Evolutionary conservation across 805 yeast species (phyloP).

Genomic region (Myxozyma neotropica): DNA sequence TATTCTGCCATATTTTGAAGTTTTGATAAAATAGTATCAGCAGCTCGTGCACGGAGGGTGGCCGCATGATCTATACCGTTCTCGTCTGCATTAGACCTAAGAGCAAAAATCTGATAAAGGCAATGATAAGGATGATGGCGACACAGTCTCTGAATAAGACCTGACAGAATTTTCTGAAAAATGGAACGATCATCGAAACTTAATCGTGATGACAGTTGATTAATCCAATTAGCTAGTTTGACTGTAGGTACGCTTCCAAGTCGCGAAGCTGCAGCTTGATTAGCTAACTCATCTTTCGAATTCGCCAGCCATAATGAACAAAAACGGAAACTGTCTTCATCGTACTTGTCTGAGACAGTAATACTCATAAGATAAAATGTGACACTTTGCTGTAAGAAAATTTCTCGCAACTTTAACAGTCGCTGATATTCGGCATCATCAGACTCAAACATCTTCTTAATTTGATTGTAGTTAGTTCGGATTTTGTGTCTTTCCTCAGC

Average conservation of each 20-base stretch:
- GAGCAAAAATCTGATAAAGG: slow-evolving; percentile 49
- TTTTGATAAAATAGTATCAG: slow-evolving; percentile 51
- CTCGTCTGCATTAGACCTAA: slow-evolving; percentile 17
- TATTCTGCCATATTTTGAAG: slow-evolving; percentile 38
- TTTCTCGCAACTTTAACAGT: slow-evolving; percentile 46
- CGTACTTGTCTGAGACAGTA: slow-evolving; percentile 48
- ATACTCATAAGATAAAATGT: slow-evolving; percentile 61
- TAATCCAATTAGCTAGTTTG: slow-evolving; percentile 76
- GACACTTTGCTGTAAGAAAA: slow-evolving; percentile 57
- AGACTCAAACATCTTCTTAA: slow-evolving; percentile 44
- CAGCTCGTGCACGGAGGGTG: slow-evolving; percentile 54
- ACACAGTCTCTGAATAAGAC: slow-evolving; percentile 53
- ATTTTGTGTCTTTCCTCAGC: slow-evolving; percentile 56
- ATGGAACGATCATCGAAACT: slow-evolving; percentile 52
- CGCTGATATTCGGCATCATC: slow-evolving; percentile 53
- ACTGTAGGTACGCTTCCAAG: slow-evolving; percentile 53
- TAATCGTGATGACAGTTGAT: slow-evolving; percentile 72
- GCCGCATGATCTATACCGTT: slow-evolving; percentile 44
- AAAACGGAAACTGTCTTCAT: slow-evolving; percentile 69
- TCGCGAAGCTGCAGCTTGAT: slow-evolving; percentile 43
- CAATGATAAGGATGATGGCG: slow-evolving; percentile 72
- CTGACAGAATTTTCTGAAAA: slow-evolving; percentile 61
- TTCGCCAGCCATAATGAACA: slow-evolving; percentile 82
- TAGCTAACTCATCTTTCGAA: slow-evolving; percentile 51
- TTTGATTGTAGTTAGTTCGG: slow-evolving; percentile 41